These are phyloP conservation scores for Eucalyptus grandis DNA, from an alignment of 345 rosid genomes.

Conservation along the genomic window DNA sequence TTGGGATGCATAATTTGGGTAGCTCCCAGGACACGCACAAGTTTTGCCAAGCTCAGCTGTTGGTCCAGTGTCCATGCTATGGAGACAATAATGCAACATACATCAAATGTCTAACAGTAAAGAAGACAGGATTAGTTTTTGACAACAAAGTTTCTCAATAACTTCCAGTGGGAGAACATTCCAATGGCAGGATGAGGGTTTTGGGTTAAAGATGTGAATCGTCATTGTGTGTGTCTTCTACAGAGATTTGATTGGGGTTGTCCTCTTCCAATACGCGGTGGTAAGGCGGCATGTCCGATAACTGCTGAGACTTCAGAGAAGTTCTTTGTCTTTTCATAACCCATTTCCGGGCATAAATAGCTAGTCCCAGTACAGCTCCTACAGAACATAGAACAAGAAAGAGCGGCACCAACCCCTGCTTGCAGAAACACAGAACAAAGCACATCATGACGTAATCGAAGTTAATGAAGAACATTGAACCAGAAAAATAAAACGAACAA, in stretches of 20 bases:
- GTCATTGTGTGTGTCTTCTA: not conserved
- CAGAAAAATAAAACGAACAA: not conserved
- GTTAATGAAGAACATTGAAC: not conserved
- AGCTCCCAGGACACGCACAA: not conserved
- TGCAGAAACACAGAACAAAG: not conserved
- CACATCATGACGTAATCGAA: not conserved
- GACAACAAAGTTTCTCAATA: not conserved
- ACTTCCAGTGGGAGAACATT: not conserved
- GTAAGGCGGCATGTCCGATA: constrained; percentile 3
- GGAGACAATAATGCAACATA: not conserved
- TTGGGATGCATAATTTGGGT: not conserved
- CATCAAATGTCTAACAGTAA: not conserved
- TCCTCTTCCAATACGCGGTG: not conserved
- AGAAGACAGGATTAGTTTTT: not conserved
- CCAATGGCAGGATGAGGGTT: not conserved
- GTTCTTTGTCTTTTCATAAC: not conserved
- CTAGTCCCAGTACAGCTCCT: constrained; percentile 12
- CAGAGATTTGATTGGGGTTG: not conserved
- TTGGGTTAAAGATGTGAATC: not conserved
- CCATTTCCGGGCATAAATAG: constrained; percentile 1
- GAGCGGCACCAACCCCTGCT: constrained; percentile 4
- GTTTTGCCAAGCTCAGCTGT: not conserved
- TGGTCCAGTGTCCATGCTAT: not conserved
- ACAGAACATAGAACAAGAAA: constrained; percentile 4
- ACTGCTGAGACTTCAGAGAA: constrained; percentile 8